A percentile compares a stretch with the other conserved stretches of the same genome.
phyloP scores from a whole-genome alignment of 2,329 filamentous ascomycete genomes.

The Trichophyton schoenleinii region DNA sequence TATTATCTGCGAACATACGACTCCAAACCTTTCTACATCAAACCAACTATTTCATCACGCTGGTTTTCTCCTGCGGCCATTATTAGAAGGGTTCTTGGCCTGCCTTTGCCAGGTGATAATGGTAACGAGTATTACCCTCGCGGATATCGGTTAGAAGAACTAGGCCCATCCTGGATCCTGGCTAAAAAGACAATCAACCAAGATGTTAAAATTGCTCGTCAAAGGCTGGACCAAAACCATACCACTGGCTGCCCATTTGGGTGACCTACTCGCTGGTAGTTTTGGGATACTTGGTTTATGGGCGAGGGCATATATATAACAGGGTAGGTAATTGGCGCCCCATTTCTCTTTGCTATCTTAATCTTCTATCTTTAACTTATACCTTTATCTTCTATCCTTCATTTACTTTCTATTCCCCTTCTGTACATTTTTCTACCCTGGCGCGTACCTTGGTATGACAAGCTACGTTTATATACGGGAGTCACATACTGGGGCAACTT shows the following conservation, averaged over 20 bases:
- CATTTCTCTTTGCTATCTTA: background rate
- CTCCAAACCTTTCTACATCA: slow-evolving; percentile 52
- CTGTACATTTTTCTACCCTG: background rate
- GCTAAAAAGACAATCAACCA: background rate
- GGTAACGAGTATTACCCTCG: slow-evolving; percentile 35
- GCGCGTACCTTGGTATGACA: too few species aligned
- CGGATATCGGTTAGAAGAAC: slow-evolving; percentile 41
- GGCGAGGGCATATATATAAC: background rate
- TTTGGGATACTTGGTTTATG: background rate
- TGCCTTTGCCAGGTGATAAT: slow-evolving; percentile 36
- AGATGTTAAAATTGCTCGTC: background rate
- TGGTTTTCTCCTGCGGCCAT: slow-evolving; percentile 45
- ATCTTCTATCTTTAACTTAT: background rate
- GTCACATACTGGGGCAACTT: background rate
- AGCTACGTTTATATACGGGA: background rate
- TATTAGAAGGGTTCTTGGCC: slow-evolving; percentile 35
- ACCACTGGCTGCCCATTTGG: slow-evolving; percentile 3
- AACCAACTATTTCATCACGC: slow-evolving; percentile 45
- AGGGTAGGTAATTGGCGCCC: background rate
- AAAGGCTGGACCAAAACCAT: background rate
- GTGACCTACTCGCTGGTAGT: background rate
- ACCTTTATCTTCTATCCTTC: background rate
- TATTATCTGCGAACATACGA: slow-evolving; percentile 42
- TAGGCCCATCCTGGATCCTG: slow-evolving; percentile 41
- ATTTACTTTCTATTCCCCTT: background rate